Base-by-base conservation (phyloP, 352 stramenopile genomes). In the Pythium biforme region DNA sequence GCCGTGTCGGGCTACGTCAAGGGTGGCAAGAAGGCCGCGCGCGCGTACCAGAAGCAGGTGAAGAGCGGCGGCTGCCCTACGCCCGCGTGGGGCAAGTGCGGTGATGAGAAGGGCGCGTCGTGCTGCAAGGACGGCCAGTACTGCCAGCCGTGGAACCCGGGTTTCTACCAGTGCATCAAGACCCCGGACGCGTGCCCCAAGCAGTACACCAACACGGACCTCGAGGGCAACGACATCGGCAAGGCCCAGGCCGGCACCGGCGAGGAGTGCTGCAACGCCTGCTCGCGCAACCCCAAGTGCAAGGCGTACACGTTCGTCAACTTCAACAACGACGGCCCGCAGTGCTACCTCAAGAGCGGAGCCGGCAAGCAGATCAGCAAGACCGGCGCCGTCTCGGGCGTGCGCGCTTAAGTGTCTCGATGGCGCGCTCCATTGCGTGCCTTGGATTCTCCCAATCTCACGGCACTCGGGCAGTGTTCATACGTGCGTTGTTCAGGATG, bases 271-370 rank as follows among this genome's bases (percentile, higher is more conserved):
- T 89, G 77, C 48, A 69, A 74, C 15, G 55, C 68, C 27, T 89
- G 79, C 49, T 19, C 46, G 2, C 60, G 26, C 15, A 83, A 72
- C 26, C 50, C 14, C 4, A 75, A 74, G 9, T 89, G 79, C 57
- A 61, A 70, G 48, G 74, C 73, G 17, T 86, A 86, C 75, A 87
- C 79, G 11, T 88, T 82, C 22, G 68, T 87, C 26, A 89, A 87
- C 59, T 69, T 76, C 50, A 88, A 86, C 41, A 54, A 62, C 17
- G 75, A 76, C 17, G 69, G 70, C 33, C 63, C 77, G 5, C 69
- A 68, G 31, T 89, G 79, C 56, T 86, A 84, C 62, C 64, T 89
- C 27, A 87, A 86, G 55, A 62, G 55, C 46, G 31, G n/a, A 20
- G 45, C 20, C 39, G 49, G 59, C 20, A 52, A 67, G 48, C 17